A percentile compares a stretch with the other conserved stretches of the same genome.
phyloP scores from a whole-genome alignment of 345 rosid genomes.

The Eucalyptus decipiens region DNA sequence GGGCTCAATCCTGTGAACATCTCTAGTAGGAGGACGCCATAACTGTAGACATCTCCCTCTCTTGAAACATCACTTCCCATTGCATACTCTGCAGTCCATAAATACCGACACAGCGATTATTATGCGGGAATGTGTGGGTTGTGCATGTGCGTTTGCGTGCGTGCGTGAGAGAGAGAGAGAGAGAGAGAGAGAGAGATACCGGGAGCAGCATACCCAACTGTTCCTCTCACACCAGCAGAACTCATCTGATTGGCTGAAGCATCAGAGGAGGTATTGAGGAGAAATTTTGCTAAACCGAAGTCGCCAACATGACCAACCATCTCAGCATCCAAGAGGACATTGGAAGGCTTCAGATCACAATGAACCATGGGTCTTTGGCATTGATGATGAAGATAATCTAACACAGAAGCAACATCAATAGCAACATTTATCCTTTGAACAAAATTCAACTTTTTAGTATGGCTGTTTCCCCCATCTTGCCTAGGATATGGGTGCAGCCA shows the following conservation, averaged over 20 bases:
- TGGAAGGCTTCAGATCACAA: not conserved
- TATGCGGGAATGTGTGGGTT: not conserved
- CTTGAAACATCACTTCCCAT: slow-evolving; percentile 4
- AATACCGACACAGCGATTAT: not conserved
- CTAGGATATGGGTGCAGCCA: not conserved
- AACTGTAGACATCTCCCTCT: slow-evolving; percentile 9
- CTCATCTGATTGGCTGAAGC: not conserved
- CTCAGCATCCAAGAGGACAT: not conserved
- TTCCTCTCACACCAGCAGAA: not conserved
- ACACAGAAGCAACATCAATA: not conserved
- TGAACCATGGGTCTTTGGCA: not conserved
- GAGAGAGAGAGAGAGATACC: not conserved
- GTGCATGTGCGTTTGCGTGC: not conserved
- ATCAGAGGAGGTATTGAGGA: not conserved
- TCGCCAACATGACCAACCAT: not conserved
- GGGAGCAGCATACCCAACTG: not conserved
- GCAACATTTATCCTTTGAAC: not conserved
- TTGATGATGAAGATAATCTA: slow-evolving; percentile 3
- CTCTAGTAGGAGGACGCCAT: slow-evolving; percentile 10
- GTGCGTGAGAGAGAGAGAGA: too few relatives aligned
- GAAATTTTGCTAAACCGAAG: not conserved
- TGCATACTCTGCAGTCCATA: slow-evolving; percentile 10
- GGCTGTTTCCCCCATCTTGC: not conserved
- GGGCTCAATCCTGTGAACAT: slow-evolving; percentile 10
- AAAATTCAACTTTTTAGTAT: not conserved